phyloP scores from a whole-genome alignment of 768 basidiomycete genomes.

The Boletus subparvulus region DNA sequence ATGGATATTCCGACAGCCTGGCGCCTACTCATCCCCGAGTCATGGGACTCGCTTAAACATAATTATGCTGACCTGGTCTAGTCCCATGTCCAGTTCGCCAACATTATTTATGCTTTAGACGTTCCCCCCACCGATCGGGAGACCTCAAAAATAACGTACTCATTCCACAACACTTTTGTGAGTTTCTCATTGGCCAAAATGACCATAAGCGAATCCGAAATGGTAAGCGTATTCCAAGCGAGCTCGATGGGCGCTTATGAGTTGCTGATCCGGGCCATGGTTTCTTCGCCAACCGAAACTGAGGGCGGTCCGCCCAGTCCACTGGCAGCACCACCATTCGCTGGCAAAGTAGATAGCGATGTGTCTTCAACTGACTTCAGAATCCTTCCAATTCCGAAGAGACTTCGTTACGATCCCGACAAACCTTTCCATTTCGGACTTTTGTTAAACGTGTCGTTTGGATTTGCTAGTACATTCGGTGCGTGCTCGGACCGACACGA shows the following conservation, averaged over 20 bases:
- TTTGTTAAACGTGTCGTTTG: constrained; percentile 57
- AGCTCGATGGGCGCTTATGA: no score
- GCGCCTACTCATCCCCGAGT: no score
- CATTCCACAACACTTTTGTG: no score
- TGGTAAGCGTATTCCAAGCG: no score
- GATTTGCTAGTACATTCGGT: constrained; percentile 54
- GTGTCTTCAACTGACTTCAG: constrained; percentile 49
- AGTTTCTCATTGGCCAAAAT: no score
- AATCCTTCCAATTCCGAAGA: constrained; percentile 60
- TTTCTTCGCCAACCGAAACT: constrained; percentile 9
- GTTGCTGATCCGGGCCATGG: constrained; percentile 7
- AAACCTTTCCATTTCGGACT: constrained; percentile 53
- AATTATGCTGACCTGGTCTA: background rate
- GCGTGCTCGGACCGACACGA: background rate
- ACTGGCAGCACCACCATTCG: background rate
- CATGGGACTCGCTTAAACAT: no score
- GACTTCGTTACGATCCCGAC: constrained; percentile 50
- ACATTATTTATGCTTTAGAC: constrained; percentile 14
- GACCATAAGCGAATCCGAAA: no score
- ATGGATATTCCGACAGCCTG: no score
- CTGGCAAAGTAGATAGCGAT: background rate
- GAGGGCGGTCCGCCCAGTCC: background rate
- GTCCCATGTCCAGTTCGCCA: background rate
- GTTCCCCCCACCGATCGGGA: no score
- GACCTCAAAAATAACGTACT: no score